Evolutionary conservation across 2,329 filamentous ascomycete genomes (phyloP), one percentile per base, ranked within the genome.

Genomic region (Calonectria crousiana): DNA sequence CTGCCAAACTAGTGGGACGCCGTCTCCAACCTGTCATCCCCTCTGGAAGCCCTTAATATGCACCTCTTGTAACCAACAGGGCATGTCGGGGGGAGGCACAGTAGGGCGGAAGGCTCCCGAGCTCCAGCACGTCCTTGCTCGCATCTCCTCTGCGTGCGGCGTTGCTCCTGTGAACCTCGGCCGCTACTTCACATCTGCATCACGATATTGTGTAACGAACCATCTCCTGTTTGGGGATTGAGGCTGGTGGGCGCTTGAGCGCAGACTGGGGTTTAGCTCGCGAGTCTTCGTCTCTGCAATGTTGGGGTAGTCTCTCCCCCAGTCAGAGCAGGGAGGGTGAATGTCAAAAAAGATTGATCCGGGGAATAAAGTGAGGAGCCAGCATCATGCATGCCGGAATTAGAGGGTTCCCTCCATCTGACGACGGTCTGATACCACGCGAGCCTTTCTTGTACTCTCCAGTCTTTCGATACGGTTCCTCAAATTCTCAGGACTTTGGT

Each of bases 191-290:
- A 44, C 41, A 52, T 53, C 32, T 47, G 51, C 51, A 30, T 53
- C 38, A 52, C 51, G 30, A 34, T 23, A 41, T 67, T 41, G 32
- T 47, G 52, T 69, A 64, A 68, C 71, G 47, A 36, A 36, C 26
- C 71, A 56, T 67, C 32, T 70, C 60, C 51, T 58, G 58, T 41
- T 73, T 47, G 51, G 62, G 64, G 38, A 47, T 67, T 41, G 49
- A 72, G 65, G 53, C 47, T 34, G 28, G 38, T 58, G 41, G 58
- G 58, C 58, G 58, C 67, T 66, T 30, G 38, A 41, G 16, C 28
- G 5, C 16, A 23, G 23, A 34, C 60, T 30, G n/a, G 41, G 60
- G 3, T 2, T 16, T 34, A 38, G n/a, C 51, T 58, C 47, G 56
- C 13, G 30, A 32, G 30, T 26, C 23, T 51, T 60, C 41, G 32